Evolutionary conservation across 78 protist species (phyloP).

Genomic region (Isochrysis galbana): DNA sequence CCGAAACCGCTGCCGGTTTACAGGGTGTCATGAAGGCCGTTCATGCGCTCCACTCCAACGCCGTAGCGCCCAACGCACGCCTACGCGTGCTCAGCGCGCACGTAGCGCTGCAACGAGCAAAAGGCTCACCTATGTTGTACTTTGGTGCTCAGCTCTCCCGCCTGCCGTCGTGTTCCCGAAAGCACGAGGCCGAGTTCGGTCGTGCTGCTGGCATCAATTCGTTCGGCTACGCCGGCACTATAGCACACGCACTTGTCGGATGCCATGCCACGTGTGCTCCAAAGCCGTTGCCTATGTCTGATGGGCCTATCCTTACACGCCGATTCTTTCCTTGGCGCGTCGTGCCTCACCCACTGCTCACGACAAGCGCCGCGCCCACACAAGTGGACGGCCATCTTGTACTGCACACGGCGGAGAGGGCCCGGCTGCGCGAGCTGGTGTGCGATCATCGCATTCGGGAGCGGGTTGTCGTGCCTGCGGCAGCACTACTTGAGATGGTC

Average conservation of each 20-base stretch:
- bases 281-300: too few species aligned
- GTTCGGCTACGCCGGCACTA: conserved; percentile 28
- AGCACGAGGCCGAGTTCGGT: too few species aligned
- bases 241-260: not conserved
- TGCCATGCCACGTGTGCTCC: too few species aligned
- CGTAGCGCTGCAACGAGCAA: too few species aligned
- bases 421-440: not conserved
- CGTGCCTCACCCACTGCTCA: not conserved
- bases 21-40: not conserved
- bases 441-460: not conserved
- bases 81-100: not conserved
- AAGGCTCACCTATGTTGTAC: too few species aligned
- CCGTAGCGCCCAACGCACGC: not conserved
- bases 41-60: not conserved
- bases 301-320: too few species aligned
- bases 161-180: too few species aligned
- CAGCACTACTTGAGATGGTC: not conserved
- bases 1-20: conserved; percentile 53
- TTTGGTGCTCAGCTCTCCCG: too few species aligned
- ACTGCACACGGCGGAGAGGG: not conserved
- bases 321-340: not conserved
- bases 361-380: not conserved
- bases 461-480: not conserved
- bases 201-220: conserved; percentile 3
- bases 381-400: not conserved